phyloP scores from a whole-genome alignment of 1,284 basidiomycete genomes.

The Moesziomyces aphidis region DNA sequence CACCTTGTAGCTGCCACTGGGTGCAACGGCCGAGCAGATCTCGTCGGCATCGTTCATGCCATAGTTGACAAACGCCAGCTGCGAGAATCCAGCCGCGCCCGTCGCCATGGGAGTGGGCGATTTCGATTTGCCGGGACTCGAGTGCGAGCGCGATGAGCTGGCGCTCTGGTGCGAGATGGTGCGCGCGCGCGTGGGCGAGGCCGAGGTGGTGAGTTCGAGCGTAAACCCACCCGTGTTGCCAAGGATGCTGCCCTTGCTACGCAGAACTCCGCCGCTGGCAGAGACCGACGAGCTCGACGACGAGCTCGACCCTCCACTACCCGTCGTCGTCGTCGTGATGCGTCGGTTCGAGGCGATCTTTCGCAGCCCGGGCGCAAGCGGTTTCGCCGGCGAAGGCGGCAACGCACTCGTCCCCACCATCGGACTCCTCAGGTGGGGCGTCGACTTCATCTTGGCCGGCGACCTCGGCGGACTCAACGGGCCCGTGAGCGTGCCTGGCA shows the following conservation, averaged over 20 bases:
- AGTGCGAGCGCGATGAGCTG: constrained; percentile 15
- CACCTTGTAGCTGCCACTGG: constrained; percentile 63
- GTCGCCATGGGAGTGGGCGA: constrained; percentile 21
- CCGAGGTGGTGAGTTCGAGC: constrained; percentile 36
- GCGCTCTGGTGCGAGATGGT: constrained; percentile 35
- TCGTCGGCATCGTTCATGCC: constrained; percentile 66
- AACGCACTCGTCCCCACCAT: constrained; percentile 10
- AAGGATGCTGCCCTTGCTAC: constrained; percentile 16
- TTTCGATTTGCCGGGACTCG: constrained; percentile 25
- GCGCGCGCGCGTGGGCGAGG: constrained; percentile 31
- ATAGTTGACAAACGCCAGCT: constrained; percentile 65
- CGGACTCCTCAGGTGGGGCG: constrained; percentile 39
- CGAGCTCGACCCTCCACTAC: constrained; percentile 9
- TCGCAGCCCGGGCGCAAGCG: constrained; percentile 23
- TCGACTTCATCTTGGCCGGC: constrained; percentile 51
- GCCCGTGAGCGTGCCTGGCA: constrained; percentile 23
- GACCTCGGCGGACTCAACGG: constrained; percentile 41
- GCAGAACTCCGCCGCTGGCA: constrained; percentile 2
- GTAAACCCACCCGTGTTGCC: constrained; percentile 18
- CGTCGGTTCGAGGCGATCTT: constrained; percentile 53
- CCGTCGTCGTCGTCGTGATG: constrained; percentile 19
- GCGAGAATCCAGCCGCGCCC: constrained; percentile 9
- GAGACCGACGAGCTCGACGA: constrained; percentile 25
- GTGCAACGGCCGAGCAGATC: constrained; percentile 64
- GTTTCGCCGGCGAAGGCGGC: constrained; percentile 22